phyloP scores from a whole-genome alignment of 441 rosid species.

The Monsonia emarginata region DNA sequence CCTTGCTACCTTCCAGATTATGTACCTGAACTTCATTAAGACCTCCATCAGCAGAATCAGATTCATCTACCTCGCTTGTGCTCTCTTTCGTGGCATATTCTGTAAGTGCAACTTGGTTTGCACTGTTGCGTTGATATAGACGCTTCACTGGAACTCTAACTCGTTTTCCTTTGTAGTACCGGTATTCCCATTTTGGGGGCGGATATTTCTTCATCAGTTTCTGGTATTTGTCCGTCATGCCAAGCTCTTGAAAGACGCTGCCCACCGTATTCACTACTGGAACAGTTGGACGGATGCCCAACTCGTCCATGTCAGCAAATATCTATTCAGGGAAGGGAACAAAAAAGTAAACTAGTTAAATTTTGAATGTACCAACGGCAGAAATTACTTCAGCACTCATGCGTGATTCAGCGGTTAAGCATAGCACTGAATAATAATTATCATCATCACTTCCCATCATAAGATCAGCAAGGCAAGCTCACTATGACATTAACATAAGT shows the following conservation, averaged over 20 bases:
- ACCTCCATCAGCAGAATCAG: not conserved
- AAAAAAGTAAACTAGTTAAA: not conserved
- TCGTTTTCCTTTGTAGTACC: constrained; percentile 79
- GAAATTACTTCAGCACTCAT: too few species aligned
- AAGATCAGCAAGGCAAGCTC: not conserved
- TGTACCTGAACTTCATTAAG: constrained; percentile 8
- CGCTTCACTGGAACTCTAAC: constrained; percentile 50
- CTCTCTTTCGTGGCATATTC: not conserved
- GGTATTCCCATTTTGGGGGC: constrained; percentile 66
- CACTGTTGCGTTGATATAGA: constrained; percentile 24
- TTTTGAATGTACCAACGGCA: not conserved
- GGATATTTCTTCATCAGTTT: constrained; percentile 69
- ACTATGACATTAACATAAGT: not conserved
- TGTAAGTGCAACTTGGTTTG: constrained; percentile 19
- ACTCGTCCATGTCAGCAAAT: constrained; percentile 99
- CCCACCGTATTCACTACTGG: constrained; percentile 68
- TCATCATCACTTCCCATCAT: not conserved
- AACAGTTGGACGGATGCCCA: constrained; percentile 53
- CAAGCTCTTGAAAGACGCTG: constrained; percentile 50
- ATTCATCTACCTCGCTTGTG: constrained; percentile 2
- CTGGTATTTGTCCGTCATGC: constrained; percentile 59
- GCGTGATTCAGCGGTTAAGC: not conserved
- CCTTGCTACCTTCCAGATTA: constrained; percentile 12
- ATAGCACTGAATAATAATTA: not conserved
- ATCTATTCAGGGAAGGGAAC: constrained; percentile 29